Base-by-base conservation (phyloP, 768 basidiomycete species). In the Mycena metata region DNA sequence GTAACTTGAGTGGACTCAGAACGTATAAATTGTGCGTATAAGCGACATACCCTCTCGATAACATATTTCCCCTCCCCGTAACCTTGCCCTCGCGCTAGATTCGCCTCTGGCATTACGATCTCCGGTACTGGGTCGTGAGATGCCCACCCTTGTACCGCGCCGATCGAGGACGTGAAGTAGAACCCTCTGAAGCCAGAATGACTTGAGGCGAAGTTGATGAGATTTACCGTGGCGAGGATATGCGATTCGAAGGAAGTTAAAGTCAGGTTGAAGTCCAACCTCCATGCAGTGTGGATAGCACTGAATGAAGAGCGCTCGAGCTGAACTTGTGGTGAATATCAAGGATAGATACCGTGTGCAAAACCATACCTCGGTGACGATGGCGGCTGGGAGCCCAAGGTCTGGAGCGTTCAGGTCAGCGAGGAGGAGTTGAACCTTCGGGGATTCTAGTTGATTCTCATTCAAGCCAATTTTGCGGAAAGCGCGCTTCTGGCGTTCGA, bases 281-380 rank as follows among this genome's bases (percentile, higher is more conserved):
- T 79, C 87, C 86, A 87, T 7, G 85, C 84, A 42, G 76, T 80
- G 60, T 83, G 81, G 1, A 83, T 77, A 60, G 83, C 76, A 5
- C 39, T 9, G 11, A 39, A 10, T 2, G 39, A 39, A 2, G 11
- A 10, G 39, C 39, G 39, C 9, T 39, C 39, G 11, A 39, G 39
- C 39, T 39, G 39, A 15, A 39, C 2, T 9, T 39, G 39, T 39
- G 39, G 39, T 30, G 30, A 30, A 6, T 3, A 30, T 30, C 30
- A 30, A 39, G 10, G 39, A 10, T 39, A 39, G 36, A 15, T 10
- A 9, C n/a, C 39, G 39, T 15, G 39, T 10, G 39, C 5, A 39
- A 15, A 39, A 39, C 39, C 39, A 39, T 10, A 39, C 39, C 39
- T 39, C 39, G 11, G 39, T 39, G 2, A 39, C 39, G 15, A 39